These are phyloP conservation scores for Gastrodia elata DNA, from an alignment of 106 monocot genomes.

Conservation along the genomic window DNA sequence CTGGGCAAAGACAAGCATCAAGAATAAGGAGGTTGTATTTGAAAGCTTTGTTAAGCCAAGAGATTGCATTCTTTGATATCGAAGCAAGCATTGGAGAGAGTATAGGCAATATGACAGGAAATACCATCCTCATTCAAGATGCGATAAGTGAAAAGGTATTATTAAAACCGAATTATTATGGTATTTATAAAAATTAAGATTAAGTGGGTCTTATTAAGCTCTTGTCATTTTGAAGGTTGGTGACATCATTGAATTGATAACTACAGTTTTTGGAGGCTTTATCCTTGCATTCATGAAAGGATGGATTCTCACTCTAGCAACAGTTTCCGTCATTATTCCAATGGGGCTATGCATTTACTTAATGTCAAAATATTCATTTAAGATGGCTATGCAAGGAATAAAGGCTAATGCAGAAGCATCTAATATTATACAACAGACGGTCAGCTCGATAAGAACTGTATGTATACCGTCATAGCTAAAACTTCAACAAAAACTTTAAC, in stretches of 20 bases:
- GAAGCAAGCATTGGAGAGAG: constrained; percentile 65
- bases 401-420: constrained; percentile 21
- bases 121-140: constrained; percentile 66
- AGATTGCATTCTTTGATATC: constrained; percentile 68
- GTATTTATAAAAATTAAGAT: not conserved
- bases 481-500: no score
- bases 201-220: not conserved
- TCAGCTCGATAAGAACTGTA: constrained; percentile 40
- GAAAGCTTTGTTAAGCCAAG: constrained; percentile 55
- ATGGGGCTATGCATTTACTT: constrained; percentile 12
- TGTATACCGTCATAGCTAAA: not conserved
- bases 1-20: constrained; percentile 61
- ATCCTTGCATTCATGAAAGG: constrained; percentile 28
- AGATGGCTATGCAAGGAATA: constrained; percentile 20
- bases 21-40: constrained; percentile 61
- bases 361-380: constrained; percentile 8
- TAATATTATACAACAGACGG: constrained; percentile 22
- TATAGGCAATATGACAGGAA: constrained; percentile 59
- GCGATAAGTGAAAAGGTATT: constrained; percentile 64
- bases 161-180: not conserved
- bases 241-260: constrained; percentile 23
- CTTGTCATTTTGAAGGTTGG: constrained; percentile 18
- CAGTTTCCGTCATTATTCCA: constrained; percentile 23
- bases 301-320: constrained; percentile 32
- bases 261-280: constrained; percentile 24